A percentile compares a stretch with the other conserved stretches of the same genome.
These are phyloP conservation scores for Colletotrichum zoysiae DNA, from an alignment of 2,329 filamentous ascomycete genomes.

Conservation along the genomic window DNA sequence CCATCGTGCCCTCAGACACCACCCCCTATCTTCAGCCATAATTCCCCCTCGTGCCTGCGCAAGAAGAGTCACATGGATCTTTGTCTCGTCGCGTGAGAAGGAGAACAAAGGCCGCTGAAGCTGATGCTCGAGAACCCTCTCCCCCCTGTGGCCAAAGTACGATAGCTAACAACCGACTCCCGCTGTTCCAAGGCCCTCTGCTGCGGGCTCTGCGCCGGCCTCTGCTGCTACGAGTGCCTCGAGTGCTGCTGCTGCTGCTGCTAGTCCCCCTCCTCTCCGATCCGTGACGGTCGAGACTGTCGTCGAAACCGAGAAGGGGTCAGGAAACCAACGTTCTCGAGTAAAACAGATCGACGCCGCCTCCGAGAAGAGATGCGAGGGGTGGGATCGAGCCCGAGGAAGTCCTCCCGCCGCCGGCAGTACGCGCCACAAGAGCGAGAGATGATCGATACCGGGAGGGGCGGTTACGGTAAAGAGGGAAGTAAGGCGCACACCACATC, in stretches of 20 bases:
- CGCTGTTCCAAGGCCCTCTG: conserved; percentile 51
- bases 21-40: neutral
- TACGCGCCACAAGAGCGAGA: too few species aligned
- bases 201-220: conserved; percentile 56
- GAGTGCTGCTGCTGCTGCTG: conserved; percentile 49
- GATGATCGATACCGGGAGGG: neutral
- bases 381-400: neutral
- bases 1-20: neutral
- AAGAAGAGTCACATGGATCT: neutral
- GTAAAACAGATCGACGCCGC: neutral
- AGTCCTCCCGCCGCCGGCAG: neutral
- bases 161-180: conserved; percentile 24
- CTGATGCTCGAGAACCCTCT: conserved; percentile 22
- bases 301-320: neutral
- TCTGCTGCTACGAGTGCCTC: conserved; percentile 55
- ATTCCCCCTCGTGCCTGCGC: neutral
- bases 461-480: neutral
- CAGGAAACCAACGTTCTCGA: neutral
- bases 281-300: neutral
- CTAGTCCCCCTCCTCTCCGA: neutral
- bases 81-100: neutral
- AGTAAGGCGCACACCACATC: conserved; percentile 11
- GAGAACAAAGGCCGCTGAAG: conserved; percentile 6
- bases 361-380: neutral
- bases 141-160: neutral